These are phyloP conservation scores for Inonotus obliquus DNA, from an alignment of 1,284 basidiomycete species.

Conservation along the genomic window DNA sequence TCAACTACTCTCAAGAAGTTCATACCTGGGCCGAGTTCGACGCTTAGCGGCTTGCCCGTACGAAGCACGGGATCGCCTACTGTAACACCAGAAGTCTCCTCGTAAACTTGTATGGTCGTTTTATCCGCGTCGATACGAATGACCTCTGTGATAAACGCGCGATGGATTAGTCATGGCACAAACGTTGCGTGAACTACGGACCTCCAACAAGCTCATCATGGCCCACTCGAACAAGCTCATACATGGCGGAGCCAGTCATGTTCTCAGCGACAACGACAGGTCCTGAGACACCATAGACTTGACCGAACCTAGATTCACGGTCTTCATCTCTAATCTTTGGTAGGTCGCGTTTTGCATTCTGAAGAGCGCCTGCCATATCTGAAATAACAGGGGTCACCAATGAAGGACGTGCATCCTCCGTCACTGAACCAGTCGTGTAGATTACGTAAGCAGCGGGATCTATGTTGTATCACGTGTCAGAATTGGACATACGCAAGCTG, in stretches of 20 bases:
- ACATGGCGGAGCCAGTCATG: constrained; percentile 96
- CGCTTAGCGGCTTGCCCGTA: constrained; percentile 96
- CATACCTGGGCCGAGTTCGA: constrained; percentile 93
- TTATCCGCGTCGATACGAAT: constrained; percentile 96
- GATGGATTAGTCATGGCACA: neutral
- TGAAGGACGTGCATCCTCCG: no score
- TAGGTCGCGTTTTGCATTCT: constrained; percentile 84
- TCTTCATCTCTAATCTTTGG: constrained; percentile 88
- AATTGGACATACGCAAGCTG: neutral
- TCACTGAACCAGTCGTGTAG: no score
- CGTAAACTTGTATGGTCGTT: constrained; percentile 99
- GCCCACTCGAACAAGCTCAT: constrained; percentile 93
- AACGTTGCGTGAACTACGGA: constrained; percentile 32
- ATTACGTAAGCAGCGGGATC: neutral
- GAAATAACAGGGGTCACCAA: neutral
- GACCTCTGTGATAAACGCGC: constrained; percentile 64
- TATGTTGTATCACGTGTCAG: neutral
- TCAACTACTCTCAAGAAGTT: neutral
- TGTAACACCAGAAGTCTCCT: constrained; percentile 96
- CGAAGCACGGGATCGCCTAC: constrained; percentile 97
- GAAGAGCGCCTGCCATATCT: constrained; percentile 84
- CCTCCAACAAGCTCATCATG: constrained; percentile 97
- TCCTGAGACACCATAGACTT: constrained; percentile 92
- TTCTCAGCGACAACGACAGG: constrained; percentile 97
- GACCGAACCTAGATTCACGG: constrained; percentile 82